phyloP scores from a whole-genome alignment of 345 rosid species.

The Moricandia moricandioides region DNA sequence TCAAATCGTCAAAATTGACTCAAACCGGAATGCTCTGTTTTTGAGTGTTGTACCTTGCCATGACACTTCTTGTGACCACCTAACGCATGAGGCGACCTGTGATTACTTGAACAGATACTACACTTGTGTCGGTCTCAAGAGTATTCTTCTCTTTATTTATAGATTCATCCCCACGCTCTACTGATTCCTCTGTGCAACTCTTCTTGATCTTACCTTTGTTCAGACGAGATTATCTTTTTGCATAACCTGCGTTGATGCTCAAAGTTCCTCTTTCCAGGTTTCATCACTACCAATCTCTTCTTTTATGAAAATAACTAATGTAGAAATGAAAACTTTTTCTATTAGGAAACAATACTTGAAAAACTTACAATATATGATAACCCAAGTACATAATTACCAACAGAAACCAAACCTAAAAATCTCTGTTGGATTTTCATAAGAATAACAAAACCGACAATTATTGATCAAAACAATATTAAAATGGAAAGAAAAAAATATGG shows the following conservation, averaged over 20 bases:
- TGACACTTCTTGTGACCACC: constrained; percentile 64
- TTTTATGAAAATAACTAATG: no score
- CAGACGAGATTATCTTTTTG: constrained; percentile 44
- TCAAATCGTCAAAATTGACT: constrained; percentile 1
- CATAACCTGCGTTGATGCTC: constrained; percentile 48
- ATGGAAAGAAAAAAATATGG: background rate
- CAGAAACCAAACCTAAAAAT: background rate
- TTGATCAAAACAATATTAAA: background rate
- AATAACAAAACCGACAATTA: background rate
- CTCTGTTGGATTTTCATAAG: background rate
- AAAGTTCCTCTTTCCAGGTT: background rate
- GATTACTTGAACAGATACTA: constrained; percentile 39
- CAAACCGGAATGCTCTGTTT: constrained; percentile 18
- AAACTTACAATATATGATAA: background rate
- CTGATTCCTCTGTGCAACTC: constrained; percentile 15
- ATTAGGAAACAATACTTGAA: background rate
- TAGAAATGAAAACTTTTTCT: background rate
- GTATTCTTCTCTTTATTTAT: constrained; percentile 6
- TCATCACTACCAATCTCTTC: background rate
- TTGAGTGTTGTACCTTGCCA: constrained; percentile 16
- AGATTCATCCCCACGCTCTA: constrained; percentile 14
- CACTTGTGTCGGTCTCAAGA: constrained; percentile 34
- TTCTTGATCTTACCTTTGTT: constrained; percentile 38
- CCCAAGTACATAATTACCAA: background rate
- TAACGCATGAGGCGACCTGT: constrained; percentile 50